phyloP scores from a whole-genome alignment of 768 basidiomycete species.

The Naganishia onofrii region DNA sequence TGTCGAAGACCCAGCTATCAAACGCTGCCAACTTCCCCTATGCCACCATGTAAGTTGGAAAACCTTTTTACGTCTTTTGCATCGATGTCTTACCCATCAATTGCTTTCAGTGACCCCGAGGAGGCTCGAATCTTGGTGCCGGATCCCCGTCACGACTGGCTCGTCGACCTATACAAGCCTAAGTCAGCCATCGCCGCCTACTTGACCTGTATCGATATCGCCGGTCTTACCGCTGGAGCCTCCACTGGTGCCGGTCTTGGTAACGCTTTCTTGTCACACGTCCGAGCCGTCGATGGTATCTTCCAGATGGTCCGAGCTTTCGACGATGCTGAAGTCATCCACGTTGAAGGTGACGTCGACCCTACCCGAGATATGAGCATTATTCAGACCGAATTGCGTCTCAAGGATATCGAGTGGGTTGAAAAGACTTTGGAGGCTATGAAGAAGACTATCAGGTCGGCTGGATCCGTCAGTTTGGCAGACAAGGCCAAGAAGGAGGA shows the following conservation, averaged over 20 bases:
- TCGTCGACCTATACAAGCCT: conserved; percentile 86
- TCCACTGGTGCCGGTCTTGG: conserved; percentile 97
- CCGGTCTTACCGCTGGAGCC: conserved; percentile 95
- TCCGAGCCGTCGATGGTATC: conserved; percentile 97
- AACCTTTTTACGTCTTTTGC: neutral
- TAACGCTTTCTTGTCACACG: conserved; percentile 94
- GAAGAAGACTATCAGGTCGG: conserved; percentile 68
- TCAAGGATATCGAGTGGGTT: conserved; percentile 99
- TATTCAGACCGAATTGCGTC: conserved; percentile 84
- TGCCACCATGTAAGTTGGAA: conserved; percentile 44
- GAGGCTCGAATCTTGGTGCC: conserved; percentile 90
- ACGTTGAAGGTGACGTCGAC: conserved; percentile 97
- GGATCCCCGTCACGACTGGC: conserved; percentile 90
- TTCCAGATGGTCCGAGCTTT: conserved; percentile 98
- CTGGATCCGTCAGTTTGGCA: conserved; percentile 61
- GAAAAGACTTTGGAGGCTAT: conserved; percentile 80
- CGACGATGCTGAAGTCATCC: conserved; percentile 98
- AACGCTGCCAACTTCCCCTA: conserved; percentile 98
- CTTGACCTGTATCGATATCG: conserved; percentile 97
- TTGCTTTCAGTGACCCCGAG: conserved; percentile 70
- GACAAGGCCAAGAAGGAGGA: conserved; percentile 97
- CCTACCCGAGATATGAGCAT: conserved; percentile 96
- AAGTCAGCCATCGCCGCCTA: conserved; percentile 82
- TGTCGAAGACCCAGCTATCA: conserved; percentile 83
- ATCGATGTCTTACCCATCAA: neutral